phyloP scores from a whole-genome alignment of 257 asterid genomes.

The Nicotiana tabacum region DNA sequence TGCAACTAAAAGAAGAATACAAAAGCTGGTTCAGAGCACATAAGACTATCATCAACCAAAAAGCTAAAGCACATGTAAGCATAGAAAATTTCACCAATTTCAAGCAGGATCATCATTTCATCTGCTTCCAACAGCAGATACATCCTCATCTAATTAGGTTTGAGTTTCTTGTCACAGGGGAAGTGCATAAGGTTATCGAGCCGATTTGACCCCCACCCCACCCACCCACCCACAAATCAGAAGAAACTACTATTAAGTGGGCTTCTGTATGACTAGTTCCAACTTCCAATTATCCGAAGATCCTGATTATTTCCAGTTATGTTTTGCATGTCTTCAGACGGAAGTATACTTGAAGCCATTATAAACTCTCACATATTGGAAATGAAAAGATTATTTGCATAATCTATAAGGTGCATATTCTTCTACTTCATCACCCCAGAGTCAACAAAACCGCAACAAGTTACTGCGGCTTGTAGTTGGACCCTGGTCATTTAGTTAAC shows the following conservation, averaged over 20 bases:
- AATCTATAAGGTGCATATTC: neutral
- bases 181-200: neutral
- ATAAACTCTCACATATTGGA: neutral
- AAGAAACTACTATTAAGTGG: neutral
- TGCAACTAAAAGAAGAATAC: slow-evolving; percentile 29
- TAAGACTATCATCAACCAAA: neutral
- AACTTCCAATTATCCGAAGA: neutral
- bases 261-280: neutral
- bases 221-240: neutral
- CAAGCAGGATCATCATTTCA: neutral
- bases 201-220: neutral
- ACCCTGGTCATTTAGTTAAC: neutral
- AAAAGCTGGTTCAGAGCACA: slow-evolving; percentile 3
- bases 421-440: neutral
- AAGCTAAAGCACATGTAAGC: neutral
- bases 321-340: neutral
- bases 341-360: neutral
- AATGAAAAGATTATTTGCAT: slow-evolving; percentile 5
- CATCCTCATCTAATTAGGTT: neutral
- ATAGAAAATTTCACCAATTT: neutral
- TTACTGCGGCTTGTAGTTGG: neutral
- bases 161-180: neutral
- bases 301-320: neutral
- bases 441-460: neutral
- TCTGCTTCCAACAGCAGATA: slow-evolving; percentile 1